These are phyloP conservation scores for Hanseniaspora taiwanica DNA, from an alignment of 805 yeast species.

Conservation along the genomic window DNA sequence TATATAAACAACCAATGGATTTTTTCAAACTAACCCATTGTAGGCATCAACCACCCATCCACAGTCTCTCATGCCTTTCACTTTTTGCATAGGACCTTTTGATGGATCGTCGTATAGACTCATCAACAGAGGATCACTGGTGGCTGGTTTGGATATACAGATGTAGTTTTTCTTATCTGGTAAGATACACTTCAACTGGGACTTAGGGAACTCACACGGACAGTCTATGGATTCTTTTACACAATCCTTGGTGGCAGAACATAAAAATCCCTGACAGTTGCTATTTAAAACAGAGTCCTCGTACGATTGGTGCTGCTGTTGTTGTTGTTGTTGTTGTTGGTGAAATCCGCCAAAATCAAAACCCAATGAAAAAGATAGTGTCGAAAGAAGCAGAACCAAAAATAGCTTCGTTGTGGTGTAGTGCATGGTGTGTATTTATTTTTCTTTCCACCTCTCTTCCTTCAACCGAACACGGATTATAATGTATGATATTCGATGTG, in stretches of 20 bases:
- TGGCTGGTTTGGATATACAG: slow-evolving; percentile 76
- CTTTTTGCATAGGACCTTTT: slow-evolving; percentile 32
- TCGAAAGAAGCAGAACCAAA: background rate
- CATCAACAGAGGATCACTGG: slow-evolving; percentile 25
- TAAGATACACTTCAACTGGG: slow-evolving; percentile 67
- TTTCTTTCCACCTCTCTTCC: too few relatives aligned
- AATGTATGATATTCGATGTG: too few relatives aligned
- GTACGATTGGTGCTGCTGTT: slow-evolving; percentile 24
- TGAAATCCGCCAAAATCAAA: slow-evolving; percentile 24
- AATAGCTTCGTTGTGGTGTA: background rate
- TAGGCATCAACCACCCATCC: slow-evolving; percentile 71
- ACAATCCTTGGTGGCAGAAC: slow-evolving; percentile 75
- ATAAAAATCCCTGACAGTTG: slow-evolving; percentile 53
- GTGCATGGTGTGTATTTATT: too few relatives aligned
- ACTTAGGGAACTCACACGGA: slow-evolving; percentile 82
- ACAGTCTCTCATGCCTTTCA: slow-evolving; percentile 58
- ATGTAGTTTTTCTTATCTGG: slow-evolving; percentile 55
- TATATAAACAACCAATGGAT: too few relatives aligned
- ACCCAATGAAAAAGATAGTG: slow-evolving; percentile 3
- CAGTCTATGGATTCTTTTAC: slow-evolving; percentile 59
- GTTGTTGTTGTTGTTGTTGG: slow-evolving; percentile 30
- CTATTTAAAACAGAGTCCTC: slow-evolving; percentile 26
- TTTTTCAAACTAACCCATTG: slow-evolving; percentile 35
- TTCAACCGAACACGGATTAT: too few relatives aligned
- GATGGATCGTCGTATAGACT: slow-evolving; percentile 31